Evolutionary conservation across 192 early-diverging fungal genomes (phyloP).

Genomic region (Spinellus fusiger): DNA sequence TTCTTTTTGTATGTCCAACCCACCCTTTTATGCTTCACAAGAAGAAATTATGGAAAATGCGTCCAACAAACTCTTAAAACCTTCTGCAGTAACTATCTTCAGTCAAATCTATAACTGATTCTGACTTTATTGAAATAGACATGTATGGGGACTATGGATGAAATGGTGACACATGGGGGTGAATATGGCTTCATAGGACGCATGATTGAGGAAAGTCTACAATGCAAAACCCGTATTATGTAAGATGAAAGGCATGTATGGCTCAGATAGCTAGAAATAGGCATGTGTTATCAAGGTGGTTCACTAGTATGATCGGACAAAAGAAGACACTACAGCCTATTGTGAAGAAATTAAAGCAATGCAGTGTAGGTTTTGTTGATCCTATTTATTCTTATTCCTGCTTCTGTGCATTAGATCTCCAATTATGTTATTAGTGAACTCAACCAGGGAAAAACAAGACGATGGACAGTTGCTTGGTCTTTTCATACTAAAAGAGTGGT

Average conservation of each 20-base stretch:
- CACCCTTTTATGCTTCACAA: constrained; percentile 72
- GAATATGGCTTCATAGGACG: constrained; percentile 64
- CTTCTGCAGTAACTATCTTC: constrained; percentile 38
- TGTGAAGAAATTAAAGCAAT: constrained; percentile 32
- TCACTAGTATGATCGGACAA: constrained; percentile 71
- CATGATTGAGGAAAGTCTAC: constrained; percentile 65
- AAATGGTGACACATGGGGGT: constrained; percentile 79
- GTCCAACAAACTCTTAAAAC: constrained; percentile 42
- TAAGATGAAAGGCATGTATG: constrained; percentile 4
- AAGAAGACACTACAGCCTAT: constrained; percentile 44
- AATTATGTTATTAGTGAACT: constrained; percentile 52
- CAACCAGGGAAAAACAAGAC: constrained; percentile 44
- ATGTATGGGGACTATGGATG: constrained; percentile 53
- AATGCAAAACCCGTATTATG: constrained; percentile 30
- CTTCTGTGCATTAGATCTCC: constrained; percentile 26
- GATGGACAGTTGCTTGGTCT: constrained; percentile 57
- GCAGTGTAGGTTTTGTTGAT: constrained; percentile 28
- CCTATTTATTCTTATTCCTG: not conserved
- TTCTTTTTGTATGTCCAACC: constrained; percentile 87
- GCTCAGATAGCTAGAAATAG: not conserved
- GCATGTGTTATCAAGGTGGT: constrained; percentile 51
- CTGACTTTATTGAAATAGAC: constrained; percentile 24
- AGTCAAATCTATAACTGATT: not conserved
- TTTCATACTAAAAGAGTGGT: constrained; percentile 35
- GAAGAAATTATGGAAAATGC: constrained; percentile 49